Evolutionary conservation across 352 stramenopile genomes (phyloP), one percentile per base, ranked within the genome.

Genomic region (Lagenidium sp.): DNA sequence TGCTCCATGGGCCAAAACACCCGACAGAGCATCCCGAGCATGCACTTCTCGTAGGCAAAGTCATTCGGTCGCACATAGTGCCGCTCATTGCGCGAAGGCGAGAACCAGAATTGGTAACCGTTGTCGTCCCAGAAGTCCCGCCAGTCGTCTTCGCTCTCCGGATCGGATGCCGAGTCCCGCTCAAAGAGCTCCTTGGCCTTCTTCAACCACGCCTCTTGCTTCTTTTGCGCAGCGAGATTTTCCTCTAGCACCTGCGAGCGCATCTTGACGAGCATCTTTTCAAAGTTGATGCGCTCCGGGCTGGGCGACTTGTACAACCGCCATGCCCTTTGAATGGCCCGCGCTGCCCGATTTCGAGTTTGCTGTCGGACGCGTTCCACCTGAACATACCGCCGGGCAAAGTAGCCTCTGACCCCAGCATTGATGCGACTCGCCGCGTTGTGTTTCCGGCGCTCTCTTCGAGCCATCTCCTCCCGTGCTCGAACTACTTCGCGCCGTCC

Each of bases 81-180:
- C 0, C 73, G 68, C 28, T 62, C 44, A 36, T 85, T 79, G 4
- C 68, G 61, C 12, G 74, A 89, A 6, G 79, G 71, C 7, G 79
- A 92, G 55, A 89, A 92, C 72, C 75, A 92, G 38, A 87, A 89
- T 38, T 68, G 61, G 32, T 79, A 67, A 4, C 68, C 74, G 18
- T 65, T 57, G 15, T 82, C 67, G 36, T 85, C 73, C 34, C 68
- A 42, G 25, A 85, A 83, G 22, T 85, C 76, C 11, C 56, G 54
- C 79, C 79, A 92, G 57, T 89, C 79, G 29, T 88, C 71, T 23
- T 92, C 79, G 32, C 68, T 83, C 34, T 87, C 75, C 0, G 63
- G 42, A 25, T 88, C 78, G 0, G 78, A 90, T 20, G 78, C 78
- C 11, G 78, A 90, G 58, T 88, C 75, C 13, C 56, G 66, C 40